A percentile compares a stretch with the other conserved stretches of the same genome.
Evolutionary conservation across 352 stramenopile genomes (phyloP).

Genomic region (Peronospora belbahrii): DNA sequence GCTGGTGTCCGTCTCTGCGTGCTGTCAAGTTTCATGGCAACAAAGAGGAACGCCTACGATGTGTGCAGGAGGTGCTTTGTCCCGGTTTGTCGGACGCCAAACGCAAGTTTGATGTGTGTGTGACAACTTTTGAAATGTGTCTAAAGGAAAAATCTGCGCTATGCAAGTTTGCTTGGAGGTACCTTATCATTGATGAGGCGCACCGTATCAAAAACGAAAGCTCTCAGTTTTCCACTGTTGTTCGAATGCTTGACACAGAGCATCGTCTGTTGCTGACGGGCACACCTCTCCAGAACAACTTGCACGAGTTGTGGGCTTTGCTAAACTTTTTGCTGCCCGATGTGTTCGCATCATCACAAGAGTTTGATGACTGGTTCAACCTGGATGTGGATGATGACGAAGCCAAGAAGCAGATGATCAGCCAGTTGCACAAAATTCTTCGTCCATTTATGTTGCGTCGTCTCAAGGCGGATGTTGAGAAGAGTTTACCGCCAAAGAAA

Average conservation of each 20-base stretch:
- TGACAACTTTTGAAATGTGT: conserved; percentile 97
- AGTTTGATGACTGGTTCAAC: conserved; percentile 88
- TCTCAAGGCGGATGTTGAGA: conserved; percentile 99
- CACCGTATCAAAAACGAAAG: conserved; percentile 87
- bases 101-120: conserved; percentile 93
- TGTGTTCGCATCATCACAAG: conserved; percentile 85
- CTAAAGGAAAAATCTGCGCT: conserved; percentile 86
- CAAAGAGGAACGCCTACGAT: conserved; percentile 79
- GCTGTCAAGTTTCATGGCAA: conserved; percentile 91
- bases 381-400: conserved; percentile 82
- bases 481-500: conserved; percentile 95
- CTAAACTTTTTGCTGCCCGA: conserved; percentile 93
- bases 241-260: conserved; percentile 79
- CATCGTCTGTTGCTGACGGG: conserved; percentile 90
- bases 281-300: conserved; percentile 92
- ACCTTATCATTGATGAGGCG: conserved; percentile 83
- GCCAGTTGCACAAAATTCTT: conserved; percentile 82
- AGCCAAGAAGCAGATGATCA: conserved; percentile 88
- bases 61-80: conserved; percentile 86
- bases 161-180: conserved; percentile 86
- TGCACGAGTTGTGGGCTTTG: conserved; percentile 92
- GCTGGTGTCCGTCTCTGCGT: conserved; percentile 88
- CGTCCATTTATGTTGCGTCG: conserved; percentile 95
- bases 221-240: conserved; percentile 83
- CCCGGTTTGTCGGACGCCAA: conserved; percentile 82